Evolutionary conservation across 768 basidiomycete species (phyloP), one percentile per base, ranked within the genome.

Genomic region (Cystofilobasidium ferigula): DNA sequence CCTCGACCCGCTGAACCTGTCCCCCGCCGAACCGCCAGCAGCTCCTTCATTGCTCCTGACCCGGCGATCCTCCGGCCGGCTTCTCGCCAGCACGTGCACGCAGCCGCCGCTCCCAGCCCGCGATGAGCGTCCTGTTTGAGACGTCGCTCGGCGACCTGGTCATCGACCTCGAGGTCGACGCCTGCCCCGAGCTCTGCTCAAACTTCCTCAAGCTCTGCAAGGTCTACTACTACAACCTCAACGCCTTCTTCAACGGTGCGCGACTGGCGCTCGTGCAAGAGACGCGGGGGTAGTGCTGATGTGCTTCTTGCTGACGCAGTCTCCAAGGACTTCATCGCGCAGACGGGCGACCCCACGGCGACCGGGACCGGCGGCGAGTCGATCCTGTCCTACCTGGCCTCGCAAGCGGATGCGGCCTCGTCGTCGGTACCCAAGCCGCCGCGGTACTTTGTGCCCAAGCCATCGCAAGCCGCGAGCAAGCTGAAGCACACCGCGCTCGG

Each of bases 131-230:
- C 45, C 82, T 99, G 65, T 82, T 98, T 70, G 95, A 98, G 80
- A 99, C 95, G 5, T 97, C 92, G 26, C 79, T 98, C 1, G 95
- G 95, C 64, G 95, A 99, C 78, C 81, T 99, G 63, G 90, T 98
- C 67, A 89, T 98, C 72, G 95, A 98, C 77, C 81, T 99, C 47
- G 90, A 97, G 76, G 85, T 88, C 34, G 89, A 92, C 10, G 79
- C 80, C 43, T 97, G 93, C 77, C 95, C 95, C 1, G 85, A 83
- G 76, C 88, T 86, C 61, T 92, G 87, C 78, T 85, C 89, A 76
- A 99, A 98, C 80, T 98, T 98, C 73, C 82, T 99, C 64, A 99
- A 99, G 76, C 80, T 99, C 64, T 97, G 92, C 79, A 98, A 97
- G 79, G 81, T 89, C 67, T 95, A 95, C 75, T 94, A 94, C 76